A percentile compares a stretch with the other conserved stretches of the same genome.
These are phyloP conservation scores for Phoma sp. DNA, from an alignment of 2,329 filamentous ascomycete genomes.

Conservation along the genomic window DNA sequence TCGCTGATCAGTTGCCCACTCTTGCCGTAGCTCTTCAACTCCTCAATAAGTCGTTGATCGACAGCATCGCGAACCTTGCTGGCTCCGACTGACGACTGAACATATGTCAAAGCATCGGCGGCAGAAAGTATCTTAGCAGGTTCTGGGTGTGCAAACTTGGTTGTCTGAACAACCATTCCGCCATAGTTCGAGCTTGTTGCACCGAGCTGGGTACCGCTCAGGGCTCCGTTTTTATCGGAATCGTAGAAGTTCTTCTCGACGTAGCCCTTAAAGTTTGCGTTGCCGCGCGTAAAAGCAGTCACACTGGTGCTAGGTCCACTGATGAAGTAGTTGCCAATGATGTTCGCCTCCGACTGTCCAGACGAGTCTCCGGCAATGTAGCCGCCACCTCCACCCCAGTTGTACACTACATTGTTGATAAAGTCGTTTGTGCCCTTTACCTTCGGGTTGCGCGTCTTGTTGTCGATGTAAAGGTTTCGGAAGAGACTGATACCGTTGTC, in stretches of 20 bases:
- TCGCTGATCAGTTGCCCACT: conserved; percentile 56
- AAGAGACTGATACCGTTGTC: conserved; percentile 59
- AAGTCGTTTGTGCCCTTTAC: conserved; percentile 66
- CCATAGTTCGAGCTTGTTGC: conserved; percentile 56
- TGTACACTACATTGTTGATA: conserved; percentile 61
- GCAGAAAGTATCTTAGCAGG: conserved; percentile 53
- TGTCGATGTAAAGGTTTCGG: conserved; percentile 64
- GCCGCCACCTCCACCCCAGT: conserved; percentile 62
- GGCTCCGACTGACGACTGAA: conserved; percentile 53
- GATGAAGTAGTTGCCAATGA: conserved; percentile 66
- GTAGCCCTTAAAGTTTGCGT: conserved; percentile 62
- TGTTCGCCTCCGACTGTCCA: conserved; percentile 59
- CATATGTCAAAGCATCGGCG: conserved; percentile 51
- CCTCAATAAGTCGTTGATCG: conserved; percentile 53
- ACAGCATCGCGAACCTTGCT: conserved; percentile 55
- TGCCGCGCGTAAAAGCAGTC: conserved; percentile 63
- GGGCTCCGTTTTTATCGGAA: conserved; percentile 56
- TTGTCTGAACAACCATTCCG: conserved; percentile 53
- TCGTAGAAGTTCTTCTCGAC: conserved; percentile 63
- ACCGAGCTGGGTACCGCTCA: conserved; percentile 58
- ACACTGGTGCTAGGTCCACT: conserved; percentile 60
- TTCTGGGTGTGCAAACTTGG: conserved; percentile 54
- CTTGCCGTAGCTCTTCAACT: conserved; percentile 58
- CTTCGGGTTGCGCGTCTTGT: conserved; percentile 65
- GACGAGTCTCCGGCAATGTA: conserved; percentile 63